These are phyloP conservation scores for Tephrocybe sp. DNA, from an alignment of 768 basidiomycete species.

Conservation along the genomic window DNA sequence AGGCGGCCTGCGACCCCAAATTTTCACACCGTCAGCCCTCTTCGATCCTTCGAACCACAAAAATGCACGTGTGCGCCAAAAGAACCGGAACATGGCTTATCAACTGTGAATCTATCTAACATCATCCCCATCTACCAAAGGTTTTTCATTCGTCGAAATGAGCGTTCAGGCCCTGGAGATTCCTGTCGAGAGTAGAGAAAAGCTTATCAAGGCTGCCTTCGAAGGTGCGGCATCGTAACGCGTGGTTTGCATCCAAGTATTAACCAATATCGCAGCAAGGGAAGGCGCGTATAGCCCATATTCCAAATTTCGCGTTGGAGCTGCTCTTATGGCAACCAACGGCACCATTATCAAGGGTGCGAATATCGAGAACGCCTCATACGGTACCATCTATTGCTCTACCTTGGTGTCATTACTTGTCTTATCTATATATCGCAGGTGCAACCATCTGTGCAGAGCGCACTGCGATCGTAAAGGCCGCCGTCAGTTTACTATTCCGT, in stretches of 20 bases:
- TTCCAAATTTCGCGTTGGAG: slow-evolving; percentile 92
- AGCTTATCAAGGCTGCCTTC: slow-evolving; percentile 56
- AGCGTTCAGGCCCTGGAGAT: slow-evolving; percentile 28
- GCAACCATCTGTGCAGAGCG: slow-evolving; percentile 93
- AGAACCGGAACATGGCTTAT: too few species aligned
- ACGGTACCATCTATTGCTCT: slow-evolving; percentile 56
- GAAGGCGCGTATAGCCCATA: slow-evolving; percentile 79
- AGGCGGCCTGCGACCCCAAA: too few species aligned
- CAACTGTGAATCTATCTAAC: too few species aligned
- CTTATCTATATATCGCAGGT: slow-evolving; percentile 45
- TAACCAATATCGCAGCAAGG: slow-evolving; percentile 46
- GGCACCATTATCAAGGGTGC: slow-evolving; percentile 80
- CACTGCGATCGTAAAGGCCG: slow-evolving; percentile 93
- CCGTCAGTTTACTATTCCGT: slow-evolving; percentile 51
- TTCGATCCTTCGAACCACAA: too few species aligned
- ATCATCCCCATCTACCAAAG: too few species aligned
- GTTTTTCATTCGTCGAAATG: slow-evolving; percentile 13
- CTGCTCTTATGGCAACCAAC: slow-evolving; percentile 71
- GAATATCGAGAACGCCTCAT: slow-evolving; percentile 93
- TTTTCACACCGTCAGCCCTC: too few species aligned
- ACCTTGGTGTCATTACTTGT: background rate
- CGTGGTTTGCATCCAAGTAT: background rate
- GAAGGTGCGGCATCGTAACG: slow-evolving; percentile 32
- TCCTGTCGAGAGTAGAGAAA: slow-evolving; percentile 42
- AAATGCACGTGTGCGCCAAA: too few species aligned